Evolutionary conservation across 306 rosid genomes (phyloP).

Genomic region (Trifolium subterraneum): DNA sequence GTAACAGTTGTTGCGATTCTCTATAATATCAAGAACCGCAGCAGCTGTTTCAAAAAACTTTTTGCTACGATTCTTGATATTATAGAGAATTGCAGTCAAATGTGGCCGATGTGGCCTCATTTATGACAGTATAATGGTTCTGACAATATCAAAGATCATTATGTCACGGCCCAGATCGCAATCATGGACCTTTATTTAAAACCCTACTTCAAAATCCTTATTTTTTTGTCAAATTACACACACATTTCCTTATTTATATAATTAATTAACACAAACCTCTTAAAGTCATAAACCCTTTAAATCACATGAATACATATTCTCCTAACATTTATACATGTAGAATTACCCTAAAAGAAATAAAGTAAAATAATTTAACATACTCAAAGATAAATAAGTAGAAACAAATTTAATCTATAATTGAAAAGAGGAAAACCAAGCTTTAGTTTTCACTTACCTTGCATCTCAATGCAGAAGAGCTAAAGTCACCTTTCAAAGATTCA

Average conservation of each 20-base stretch:
- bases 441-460: slow-evolving; percentile 62
- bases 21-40: no score
- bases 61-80: neutral
- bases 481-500: slow-evolving; percentile 71
- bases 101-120: neutral
- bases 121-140: no score
- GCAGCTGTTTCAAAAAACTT: no score
- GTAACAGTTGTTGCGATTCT: no score
- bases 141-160: neutral
- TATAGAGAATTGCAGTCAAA: neutral
- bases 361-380: neutral
- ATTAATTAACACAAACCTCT: neutral
- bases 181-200: no score
- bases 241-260: neutral
- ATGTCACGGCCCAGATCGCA: no score
- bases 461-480: slow-evolving; percentile 72
- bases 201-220: neutral
- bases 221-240: neutral
- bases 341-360: neutral
- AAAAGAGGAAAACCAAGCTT: neutral
- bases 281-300: no score
- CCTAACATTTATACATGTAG: neutral
- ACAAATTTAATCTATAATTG: slow-evolving; percentile 15
- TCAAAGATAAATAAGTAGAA: neutral
- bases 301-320: neutral